Evolutionary conservation across 1,284 basidiomycete species (phyloP).

Genomic region (Cutaneotrichosporon mucoides): DNA sequence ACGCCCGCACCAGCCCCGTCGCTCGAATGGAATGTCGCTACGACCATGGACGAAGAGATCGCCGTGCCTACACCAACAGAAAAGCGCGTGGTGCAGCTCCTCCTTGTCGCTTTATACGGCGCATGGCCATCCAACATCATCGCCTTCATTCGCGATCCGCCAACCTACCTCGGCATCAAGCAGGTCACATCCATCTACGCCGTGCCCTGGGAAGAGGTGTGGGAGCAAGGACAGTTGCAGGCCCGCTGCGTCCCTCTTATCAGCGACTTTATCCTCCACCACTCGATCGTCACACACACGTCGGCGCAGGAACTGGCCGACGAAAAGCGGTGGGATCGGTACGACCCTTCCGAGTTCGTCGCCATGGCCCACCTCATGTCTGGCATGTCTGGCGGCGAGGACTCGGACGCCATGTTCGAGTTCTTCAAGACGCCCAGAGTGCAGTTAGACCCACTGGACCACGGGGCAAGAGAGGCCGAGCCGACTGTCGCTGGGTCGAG

Average conservation of each 20-base stretch:
- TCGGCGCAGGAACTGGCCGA: slow-evolving; percentile 40
- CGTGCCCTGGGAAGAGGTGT: slow-evolving; percentile 39
- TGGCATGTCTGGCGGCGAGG: slow-evolving; percentile 34
- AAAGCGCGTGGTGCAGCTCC: slow-evolving; percentile 30
- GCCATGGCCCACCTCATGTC: slow-evolving; percentile 37
- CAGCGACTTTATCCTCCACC: slow-evolving; percentile 40
- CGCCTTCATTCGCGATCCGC: slow-evolving; percentile 40
- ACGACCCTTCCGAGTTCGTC: slow-evolving; percentile 40
- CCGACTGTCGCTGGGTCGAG: not conserved
- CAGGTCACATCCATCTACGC: slow-evolving; percentile 31
- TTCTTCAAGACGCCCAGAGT: slow-evolving; percentile 22
- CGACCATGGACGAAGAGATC: not conserved
- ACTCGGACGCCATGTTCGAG: slow-evolving; percentile 23
- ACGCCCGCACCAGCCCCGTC: slow-evolving; percentile 26
- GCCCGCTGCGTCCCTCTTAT: slow-evolving; percentile 33
- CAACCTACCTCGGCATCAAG: slow-evolving; percentile 33
- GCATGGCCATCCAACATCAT: slow-evolving; percentile 47
- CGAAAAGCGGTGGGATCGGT: slow-evolving; percentile 40
- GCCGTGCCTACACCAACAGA: slow-evolving; percentile 9
- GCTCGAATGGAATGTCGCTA: slow-evolving; percentile 29
- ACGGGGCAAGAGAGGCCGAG: slow-evolving; percentile 7
- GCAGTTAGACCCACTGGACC: slow-evolving; percentile 3
- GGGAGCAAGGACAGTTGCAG: slow-evolving; percentile 31
- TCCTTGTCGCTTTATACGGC: slow-evolving; percentile 36
- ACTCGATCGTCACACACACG: slow-evolving; percentile 38